A percentile compares a stretch with the other conserved stretches of the same genome.
These are phyloP conservation scores for Penicillium corylophilum DNA, from an alignment of 2,329 filamentous ascomycete species.

Conservation along the genomic window DNA sequence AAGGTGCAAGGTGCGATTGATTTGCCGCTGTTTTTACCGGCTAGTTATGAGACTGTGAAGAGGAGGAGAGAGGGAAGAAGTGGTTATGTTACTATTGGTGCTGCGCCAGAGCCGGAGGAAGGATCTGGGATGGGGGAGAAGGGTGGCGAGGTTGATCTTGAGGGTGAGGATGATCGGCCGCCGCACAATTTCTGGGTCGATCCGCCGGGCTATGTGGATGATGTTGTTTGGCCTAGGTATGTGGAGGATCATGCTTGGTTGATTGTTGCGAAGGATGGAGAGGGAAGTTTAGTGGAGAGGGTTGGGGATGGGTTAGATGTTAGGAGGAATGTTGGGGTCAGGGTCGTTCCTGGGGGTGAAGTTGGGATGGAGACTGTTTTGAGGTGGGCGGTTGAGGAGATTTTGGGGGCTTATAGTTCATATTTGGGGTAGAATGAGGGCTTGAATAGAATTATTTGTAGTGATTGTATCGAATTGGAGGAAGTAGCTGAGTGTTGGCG, in stretches of 20 bases:
- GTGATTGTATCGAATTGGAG: too few species aligned
- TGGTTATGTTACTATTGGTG: slow-evolving; percentile 50
- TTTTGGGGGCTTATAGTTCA: slow-evolving; percentile 47
- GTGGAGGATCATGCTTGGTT: slow-evolving; percentile 77
- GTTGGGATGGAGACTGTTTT: slow-evolving; percentile 62
- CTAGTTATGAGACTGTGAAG: slow-evolving; percentile 56
- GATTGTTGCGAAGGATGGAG: slow-evolving; percentile 67
- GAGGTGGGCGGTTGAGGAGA: slow-evolving; percentile 65
- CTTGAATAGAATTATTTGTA: too few species aligned
- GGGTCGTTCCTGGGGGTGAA: slow-evolving; percentile 53
- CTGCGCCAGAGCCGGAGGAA: slow-evolving; percentile 28
- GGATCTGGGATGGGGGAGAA: slow-evolving; percentile 1
- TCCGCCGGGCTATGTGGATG: slow-evolving; percentile 89
- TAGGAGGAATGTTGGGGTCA: slow-evolving; percentile 48
- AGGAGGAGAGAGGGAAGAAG: slow-evolving; percentile 40
- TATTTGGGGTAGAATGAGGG: not conserved
- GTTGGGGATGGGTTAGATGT: slow-evolving; percentile 36
- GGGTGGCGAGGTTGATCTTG: slow-evolving; percentile 24
- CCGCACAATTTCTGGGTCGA: slow-evolving; percentile 88
- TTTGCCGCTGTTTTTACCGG: slow-evolving; percentile 74
- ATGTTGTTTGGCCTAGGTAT: slow-evolving; percentile 95
- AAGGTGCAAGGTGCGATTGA: slow-evolving; percentile 54
- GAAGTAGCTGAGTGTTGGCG: too few species aligned
- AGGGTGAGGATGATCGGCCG: slow-evolving; percentile 37
- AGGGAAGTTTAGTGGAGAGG: slow-evolving; percentile 44